These are phyloP conservation scores for Debaryomyces singareniensis DNA, from an alignment of 1,139 yeast genomes.

Conservation along the genomic window DNA sequence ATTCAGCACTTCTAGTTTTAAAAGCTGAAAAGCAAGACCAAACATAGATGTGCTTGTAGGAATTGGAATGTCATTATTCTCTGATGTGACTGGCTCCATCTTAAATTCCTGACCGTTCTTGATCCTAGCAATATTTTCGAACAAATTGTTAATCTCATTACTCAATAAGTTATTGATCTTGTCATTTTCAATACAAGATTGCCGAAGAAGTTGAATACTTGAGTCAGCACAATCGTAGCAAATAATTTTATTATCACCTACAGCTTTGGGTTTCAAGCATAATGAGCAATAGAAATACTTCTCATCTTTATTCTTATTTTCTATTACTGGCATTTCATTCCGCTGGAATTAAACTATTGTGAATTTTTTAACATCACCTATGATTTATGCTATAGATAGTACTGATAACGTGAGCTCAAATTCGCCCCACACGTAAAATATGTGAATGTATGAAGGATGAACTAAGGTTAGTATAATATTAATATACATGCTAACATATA, in stretches of 20 bases:
- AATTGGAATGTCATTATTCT: slow-evolving; percentile 14
- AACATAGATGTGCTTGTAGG: slow-evolving; percentile 25
- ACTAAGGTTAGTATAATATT: background rate
- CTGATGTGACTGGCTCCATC: slow-evolving; percentile 2
- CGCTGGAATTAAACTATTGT: no score
- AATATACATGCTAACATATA: slow-evolving; percentile 1
- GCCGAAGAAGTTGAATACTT: slow-evolving; percentile 15
- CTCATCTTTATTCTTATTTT: background rate
- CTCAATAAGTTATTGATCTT: slow-evolving; percentile 13
- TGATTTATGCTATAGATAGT: no score
- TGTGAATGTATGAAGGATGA: background rate
- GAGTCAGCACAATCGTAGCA: slow-evolving; percentile 18
- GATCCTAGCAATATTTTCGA: slow-evolving; percentile 12
- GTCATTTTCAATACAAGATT: slow-evolving; percentile 22
- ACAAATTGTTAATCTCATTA: slow-evolving; percentile 22
- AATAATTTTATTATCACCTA: slow-evolving; percentile 9
- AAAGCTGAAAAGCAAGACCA: slow-evolving; percentile 35
- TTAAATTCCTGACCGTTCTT: slow-evolving; percentile 8
- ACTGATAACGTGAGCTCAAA: no score
- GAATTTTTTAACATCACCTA: no score
- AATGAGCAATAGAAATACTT: slow-evolving; percentile 9
- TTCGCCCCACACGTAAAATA: no score
- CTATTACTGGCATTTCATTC: no score
- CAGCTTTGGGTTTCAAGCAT: slow-evolving; percentile 8
- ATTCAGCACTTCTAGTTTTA: slow-evolving; percentile 30